Evolutionary conservation across 1,139 yeast species (phyloP).

Genomic region (Taphrina flavorubra): DNA sequence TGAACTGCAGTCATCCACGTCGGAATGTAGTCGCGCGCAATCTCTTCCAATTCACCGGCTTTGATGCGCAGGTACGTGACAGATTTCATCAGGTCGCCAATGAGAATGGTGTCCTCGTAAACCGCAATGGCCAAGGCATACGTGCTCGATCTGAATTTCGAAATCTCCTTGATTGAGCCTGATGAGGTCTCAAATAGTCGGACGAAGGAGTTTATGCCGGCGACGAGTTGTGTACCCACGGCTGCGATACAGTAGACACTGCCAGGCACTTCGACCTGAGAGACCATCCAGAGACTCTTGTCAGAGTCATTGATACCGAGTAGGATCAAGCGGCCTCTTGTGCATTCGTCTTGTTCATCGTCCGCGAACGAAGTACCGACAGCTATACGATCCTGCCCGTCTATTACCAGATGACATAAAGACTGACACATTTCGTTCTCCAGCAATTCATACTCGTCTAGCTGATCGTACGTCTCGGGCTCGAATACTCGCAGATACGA

Average conservation of each 20-base stretch:
- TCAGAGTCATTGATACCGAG: conserved; percentile 40
- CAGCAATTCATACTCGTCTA: conserved; percentile 42
- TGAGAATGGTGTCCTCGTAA: conserved; percentile 41
- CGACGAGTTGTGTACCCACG: conserved; percentile 42
- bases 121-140: conserved; percentile 45
- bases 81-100: conserved; percentile 47
- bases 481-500: conserved; percentile 45
- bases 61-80: conserved; percentile 40
- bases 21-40: conserved; percentile 46
- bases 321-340: conserved; percentile 45
- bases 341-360: conserved; percentile 43
- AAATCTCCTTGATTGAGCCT: conserved; percentile 24
- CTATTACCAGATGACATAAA: conserved; percentile 38
- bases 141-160: conserved; percentile 44
- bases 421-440: conserved; percentile 46
- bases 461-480: conserved; percentile 41
- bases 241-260: conserved; percentile 45
- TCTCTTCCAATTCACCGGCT: conserved; percentile 41
- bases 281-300: conserved; percentile 42
- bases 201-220: conserved; percentile 46
- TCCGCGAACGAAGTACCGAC: conserved; percentile 47
- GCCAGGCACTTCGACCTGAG: conserved; percentile 44
- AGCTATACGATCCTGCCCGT: conserved; percentile 42
- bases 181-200: conserved; percentile 21
- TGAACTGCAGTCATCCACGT: conserved; percentile 47